These are phyloP conservation scores for Choanephora cucurbitarum DNA, from an alignment of 371 early-diverging fungal species.

Conservation along the genomic window DNA sequence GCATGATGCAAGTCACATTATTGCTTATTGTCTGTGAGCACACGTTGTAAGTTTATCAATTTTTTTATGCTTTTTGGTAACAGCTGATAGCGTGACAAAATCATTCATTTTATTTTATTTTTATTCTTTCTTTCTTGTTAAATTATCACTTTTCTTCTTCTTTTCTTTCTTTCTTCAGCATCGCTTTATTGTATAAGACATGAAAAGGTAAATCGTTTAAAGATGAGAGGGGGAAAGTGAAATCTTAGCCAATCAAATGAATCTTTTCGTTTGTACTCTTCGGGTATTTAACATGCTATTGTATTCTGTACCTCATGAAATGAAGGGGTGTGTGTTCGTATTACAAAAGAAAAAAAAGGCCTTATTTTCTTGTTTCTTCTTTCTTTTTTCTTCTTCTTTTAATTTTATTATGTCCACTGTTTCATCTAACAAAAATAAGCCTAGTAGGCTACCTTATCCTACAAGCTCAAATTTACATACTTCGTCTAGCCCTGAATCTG, in stretches of 20 bases:
- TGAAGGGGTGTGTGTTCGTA: not conserved
- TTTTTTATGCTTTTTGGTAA: too few species aligned
- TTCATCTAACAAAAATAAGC: constrained; percentile 24
- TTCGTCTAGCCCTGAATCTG: constrained; percentile 8
- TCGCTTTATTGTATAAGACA: too few species aligned
- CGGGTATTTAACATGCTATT: not conserved
- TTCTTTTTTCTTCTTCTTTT: constrained; percentile 5
- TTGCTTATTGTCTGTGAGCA: not conserved
- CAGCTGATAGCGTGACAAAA: too few species aligned
- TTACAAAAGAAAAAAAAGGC: not conserved
- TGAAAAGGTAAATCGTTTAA: too few species aligned
- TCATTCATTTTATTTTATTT: not conserved
- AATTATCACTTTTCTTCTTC: not conserved
- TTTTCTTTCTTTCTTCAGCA: not conserved
- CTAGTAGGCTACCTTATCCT: constrained; percentile 13
- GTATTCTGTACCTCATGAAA: not conserved
- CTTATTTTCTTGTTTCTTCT: not conserved
- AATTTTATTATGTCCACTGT: constrained; percentile 17
- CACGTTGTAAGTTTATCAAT: not conserved
- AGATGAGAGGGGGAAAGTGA: not conserved
- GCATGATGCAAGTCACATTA: not conserved
- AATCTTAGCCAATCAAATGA: not conserved
- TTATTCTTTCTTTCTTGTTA: not conserved
- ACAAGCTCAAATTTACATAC: constrained; percentile 9
- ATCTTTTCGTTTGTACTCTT: not conserved